Evolutionary conservation across 345 rosid species (phyloP).

Genomic region (Bruguiera sexangula): DNA sequence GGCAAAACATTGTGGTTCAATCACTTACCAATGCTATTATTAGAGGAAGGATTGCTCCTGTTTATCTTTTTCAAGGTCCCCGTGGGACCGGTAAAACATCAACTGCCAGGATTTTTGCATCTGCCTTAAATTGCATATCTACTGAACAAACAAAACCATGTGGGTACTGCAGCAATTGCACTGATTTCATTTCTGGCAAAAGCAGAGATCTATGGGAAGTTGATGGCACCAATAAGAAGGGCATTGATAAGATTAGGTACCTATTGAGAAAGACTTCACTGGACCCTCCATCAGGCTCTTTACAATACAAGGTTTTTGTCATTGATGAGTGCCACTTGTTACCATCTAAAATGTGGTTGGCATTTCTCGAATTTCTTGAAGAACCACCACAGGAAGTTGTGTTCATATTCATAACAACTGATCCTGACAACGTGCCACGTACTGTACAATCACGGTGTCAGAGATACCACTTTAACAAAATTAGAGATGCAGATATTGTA

Average conservation of each 20-base stretch:
- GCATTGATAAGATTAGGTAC: conserved; percentile 56
- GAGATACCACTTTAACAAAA: conserved; percentile 84
- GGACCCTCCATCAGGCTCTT: conserved; percentile 43
- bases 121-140: conserved; percentile 76
- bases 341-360: conserved; percentile 84
- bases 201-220: conserved; percentile 64
- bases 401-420: conserved; percentile 85
- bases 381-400: conserved; percentile 67
- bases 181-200: conserved; percentile 70
- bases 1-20: conserved; percentile 86
- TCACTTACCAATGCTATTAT: conserved; percentile 69
- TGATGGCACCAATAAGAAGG: conserved; percentile 72
- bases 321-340: conserved; percentile 90
- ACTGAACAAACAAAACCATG: conserved; percentile 79
- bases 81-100: conserved; percentile 96
- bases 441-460: conserved; percentile 94
- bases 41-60: conserved; percentile 79
- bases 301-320: conserved; percentile 64
- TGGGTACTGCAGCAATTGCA: conserved; percentile 74
- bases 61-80: conserved; percentile 95
- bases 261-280: conserved; percentile 54
- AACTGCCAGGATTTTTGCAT: conserved; percentile 77
- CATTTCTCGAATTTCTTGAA: conserved; percentile 89
- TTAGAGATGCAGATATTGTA: conserved; percentile 76
- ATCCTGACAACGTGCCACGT: conserved; percentile 88